Evolutionary conservation across 1,284 basidiomycete genomes (phyloP).

Genomic region (Amylostereum areolatum): DNA sequence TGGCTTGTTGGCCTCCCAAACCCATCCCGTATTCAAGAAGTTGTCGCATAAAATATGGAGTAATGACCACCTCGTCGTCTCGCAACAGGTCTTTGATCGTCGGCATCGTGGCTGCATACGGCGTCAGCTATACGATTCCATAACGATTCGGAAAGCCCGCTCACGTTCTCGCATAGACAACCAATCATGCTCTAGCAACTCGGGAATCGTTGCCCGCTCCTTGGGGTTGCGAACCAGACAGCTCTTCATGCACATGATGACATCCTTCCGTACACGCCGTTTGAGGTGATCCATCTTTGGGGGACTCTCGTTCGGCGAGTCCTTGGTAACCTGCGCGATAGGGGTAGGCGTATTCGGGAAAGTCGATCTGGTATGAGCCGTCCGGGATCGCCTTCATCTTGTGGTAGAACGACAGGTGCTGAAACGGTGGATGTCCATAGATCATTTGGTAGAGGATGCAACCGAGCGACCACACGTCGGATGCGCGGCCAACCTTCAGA

Average conservation of each 20-base stretch:
- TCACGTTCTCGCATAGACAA: conserved; percentile 50
- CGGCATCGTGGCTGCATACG: conserved; percentile 19
- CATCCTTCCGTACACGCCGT: conserved; percentile 57
- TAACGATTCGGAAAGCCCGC: conserved; percentile 10
- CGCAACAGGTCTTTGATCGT: conserved; percentile 25
- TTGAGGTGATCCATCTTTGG: conserved; percentile 57
- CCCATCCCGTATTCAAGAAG: conserved; percentile 60
- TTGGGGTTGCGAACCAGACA: conserved; percentile 74
- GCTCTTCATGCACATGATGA: conserved; percentile 69
- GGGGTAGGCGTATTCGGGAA: conserved; percentile 64
- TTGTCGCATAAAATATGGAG: conserved; percentile 69
- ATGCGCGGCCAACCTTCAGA: conserved; percentile 79
- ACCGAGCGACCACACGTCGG: conserved; percentile 96
- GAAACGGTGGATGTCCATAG: conserved; percentile 91
- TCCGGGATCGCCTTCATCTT: conserved; percentile 90
- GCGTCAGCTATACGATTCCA: conserved; percentile 20
- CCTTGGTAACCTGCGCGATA: conserved; percentile 32
- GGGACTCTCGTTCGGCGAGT: conserved; percentile 20
- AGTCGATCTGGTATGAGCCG: conserved; percentile 65
- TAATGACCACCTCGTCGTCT: conserved; percentile 63
- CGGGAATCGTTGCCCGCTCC: conserved; percentile 77
- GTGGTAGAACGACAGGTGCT: conserved; percentile 74
- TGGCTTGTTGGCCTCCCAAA: conserved; percentile 31
- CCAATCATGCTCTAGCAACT: conserved; percentile 64
- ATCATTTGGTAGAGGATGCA: conserved; percentile 99